These are phyloP conservation scores for Meira miltonrushii DNA, from an alignment of 1,284 basidiomycete genomes.

Conservation along the genomic window DNA sequence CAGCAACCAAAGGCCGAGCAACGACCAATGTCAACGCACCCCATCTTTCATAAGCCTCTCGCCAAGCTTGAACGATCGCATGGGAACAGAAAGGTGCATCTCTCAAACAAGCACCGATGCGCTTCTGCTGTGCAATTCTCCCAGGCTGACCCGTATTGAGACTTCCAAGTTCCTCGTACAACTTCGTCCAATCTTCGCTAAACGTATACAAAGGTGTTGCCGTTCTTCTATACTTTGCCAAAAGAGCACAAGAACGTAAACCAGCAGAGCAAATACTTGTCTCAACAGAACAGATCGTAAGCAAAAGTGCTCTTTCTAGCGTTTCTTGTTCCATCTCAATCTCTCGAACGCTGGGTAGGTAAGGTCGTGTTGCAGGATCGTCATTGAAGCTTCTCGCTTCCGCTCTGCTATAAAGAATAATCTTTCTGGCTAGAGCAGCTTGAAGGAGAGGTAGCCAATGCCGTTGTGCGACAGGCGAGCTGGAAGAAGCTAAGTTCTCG, in stretches of 20 bases:
- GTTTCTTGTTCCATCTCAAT: not conserved
- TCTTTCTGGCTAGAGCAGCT: not conserved
- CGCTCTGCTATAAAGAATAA: not conserved
- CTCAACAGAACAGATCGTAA: constrained; percentile 40
- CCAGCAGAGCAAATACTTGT: constrained; percentile 39
- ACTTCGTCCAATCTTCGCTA: constrained; percentile 24
- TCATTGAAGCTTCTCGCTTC: not conserved
- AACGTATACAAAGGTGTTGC: no score
- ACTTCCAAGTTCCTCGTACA: constrained; percentile 31
- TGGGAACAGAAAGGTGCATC: constrained; percentile 63
- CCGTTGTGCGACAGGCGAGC: constrained; percentile 22
- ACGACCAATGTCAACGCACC: constrained; percentile 54
- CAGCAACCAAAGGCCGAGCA: constrained; percentile 57
- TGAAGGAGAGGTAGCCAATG: constrained; percentile 20
- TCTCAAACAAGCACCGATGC: constrained; percentile 67
- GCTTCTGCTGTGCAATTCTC: constrained; percentile 72
- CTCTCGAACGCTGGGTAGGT: constrained; percentile 4
- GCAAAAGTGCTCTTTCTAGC: constrained; percentile 18
- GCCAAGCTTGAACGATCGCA: constrained; percentile 70
- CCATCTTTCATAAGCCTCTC: constrained; percentile 72
- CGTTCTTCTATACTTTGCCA: no score
- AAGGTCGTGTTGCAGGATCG: not conserved
- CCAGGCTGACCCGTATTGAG: constrained; percentile 51
- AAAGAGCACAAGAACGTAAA: constrained; percentile 21
- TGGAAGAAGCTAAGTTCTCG: no score